Evolutionary conservation across 345 rosid genomes (phyloP).

Genomic region (Orychophragmus violaceus): DNA sequence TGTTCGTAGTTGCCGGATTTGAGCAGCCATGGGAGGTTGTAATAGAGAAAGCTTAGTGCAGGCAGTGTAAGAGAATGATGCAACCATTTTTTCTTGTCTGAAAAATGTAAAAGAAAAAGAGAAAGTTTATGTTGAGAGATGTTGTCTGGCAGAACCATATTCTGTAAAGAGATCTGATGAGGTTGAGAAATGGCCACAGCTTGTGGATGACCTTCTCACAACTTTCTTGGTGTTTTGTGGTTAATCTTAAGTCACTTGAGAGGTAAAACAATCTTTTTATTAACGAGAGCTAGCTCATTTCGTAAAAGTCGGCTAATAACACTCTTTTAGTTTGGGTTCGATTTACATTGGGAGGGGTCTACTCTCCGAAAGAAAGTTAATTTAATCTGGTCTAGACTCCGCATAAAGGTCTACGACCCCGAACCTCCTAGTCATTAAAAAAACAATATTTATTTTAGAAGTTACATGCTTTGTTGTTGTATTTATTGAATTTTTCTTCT

Average conservation of each 20-base stretch:
- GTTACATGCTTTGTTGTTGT: neutral
- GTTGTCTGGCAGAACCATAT: too few species aligned
- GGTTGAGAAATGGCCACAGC: conserved; percentile 25
- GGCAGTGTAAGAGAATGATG: conserved; percentile 27
- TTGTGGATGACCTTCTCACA: conserved; percentile 25
- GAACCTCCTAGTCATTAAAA: too few species aligned
- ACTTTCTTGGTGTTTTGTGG: conserved; percentile 4
- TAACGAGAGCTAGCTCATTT: too few species aligned
- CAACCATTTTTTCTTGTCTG: conserved; percentile 16
- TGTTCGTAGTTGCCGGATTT: conserved; percentile 16
- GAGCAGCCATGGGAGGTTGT: conserved; percentile 14
- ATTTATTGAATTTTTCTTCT: neutral
- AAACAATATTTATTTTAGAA: neutral
- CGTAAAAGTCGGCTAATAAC: too few species aligned
- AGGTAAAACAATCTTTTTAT: too few species aligned
- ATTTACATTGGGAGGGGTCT: too few species aligned
- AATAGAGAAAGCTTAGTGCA: conserved; percentile 22
- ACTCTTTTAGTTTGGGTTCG: too few species aligned
- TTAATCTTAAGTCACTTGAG: neutral
- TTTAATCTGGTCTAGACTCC: too few species aligned
- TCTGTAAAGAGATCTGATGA: conserved; percentile 20
- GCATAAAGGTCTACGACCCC: too few species aligned
- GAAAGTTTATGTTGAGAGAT: conserved; percentile 5
- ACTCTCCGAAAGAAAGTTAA: too few species aligned
- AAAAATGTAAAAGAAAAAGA: neutral